These are phyloP conservation scores for Nicotiana otophora DNA, from an alignment of 257 asterid species.

Conservation along the genomic window DNA sequence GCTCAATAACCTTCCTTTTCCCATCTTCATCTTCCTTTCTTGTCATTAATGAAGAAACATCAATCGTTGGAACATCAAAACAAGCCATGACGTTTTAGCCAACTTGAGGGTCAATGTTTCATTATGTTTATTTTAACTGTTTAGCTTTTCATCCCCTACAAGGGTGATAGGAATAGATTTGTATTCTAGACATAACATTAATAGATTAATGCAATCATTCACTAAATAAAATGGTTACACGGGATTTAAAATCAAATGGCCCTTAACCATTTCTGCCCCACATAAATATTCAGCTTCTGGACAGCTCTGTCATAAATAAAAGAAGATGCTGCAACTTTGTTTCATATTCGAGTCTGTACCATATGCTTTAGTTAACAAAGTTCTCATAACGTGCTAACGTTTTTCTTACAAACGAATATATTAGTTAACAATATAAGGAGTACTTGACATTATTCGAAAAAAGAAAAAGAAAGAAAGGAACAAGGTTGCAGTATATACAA, in stretches of 20 bases:
- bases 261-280: neutral
- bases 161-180: neutral
- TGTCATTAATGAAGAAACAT: too few species aligned
- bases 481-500: neutral
- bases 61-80: too few species aligned
- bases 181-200: neutral
- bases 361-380: neutral
- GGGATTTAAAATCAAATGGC: neutral
- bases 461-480: neutral
- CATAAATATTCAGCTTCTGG: neutral
- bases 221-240: neutral
- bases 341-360: neutral
- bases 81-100: neutral
- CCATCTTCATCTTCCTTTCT: slow-evolving; percentile 12
- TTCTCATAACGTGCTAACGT: neutral
- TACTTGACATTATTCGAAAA: neutral
- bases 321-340: neutral
- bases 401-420: neutral
- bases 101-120: neutral
- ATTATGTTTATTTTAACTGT: neutral
- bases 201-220: neutral
- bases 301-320: neutral
- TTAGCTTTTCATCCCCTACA: neutral
- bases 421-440: neutral
- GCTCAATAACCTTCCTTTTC: slow-evolving; percentile 20